Base-by-base conservation (phyloP, 2,329 filamentous ascomycete genomes). In the Ceratocystis harringtonii region DNA sequence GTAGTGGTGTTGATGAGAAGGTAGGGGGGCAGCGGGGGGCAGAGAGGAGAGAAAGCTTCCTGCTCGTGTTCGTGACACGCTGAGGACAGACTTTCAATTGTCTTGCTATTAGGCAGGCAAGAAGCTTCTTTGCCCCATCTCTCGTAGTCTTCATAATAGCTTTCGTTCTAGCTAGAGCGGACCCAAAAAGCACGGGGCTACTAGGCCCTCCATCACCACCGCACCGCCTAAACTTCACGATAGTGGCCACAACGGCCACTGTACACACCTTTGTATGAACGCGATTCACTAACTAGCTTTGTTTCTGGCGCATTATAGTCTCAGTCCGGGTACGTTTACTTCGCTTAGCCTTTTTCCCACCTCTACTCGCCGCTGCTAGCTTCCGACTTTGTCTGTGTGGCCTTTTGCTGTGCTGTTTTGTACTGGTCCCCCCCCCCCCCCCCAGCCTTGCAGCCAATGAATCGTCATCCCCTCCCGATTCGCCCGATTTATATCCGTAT, bases 241-340 rank as follows among this genome's bases (percentile, higher is more conserved):
- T 52, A 8, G 19, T 58, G 52, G 52, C 28, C 15, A 48, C 52
- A 32, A 32, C 36, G 2, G 25, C 17, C 22, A n/a, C 52, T 17
- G 52, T 4, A n/a, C 28, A 32, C 28, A 19, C 1, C 52, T 10
- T 52, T 3, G 48, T 52, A 58, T 32, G 43, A 45, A 17, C 22
- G 36, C 25, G 10, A 43, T 19, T 55, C 44, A 30, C 65, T 66
- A 66, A 66, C 45, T 22, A 12, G 30, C 17, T 41, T 30, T 61
- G n/a, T 69, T 65, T 69, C 71, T 70, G 68, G 68, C 69, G 22
- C 61, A 57, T 64, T 41, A 19, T 67, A 86, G 84, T 86, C 84
- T 84, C 81, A 85, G 82, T 86, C 84, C 76, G 84, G 84, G 84
- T 86, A 79, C 75, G 81, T 84, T 50, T 61, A 22, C 15, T 44